Conservation (phyloP, 345 rosid species). For the Atalantia buxifolia region DNA sequence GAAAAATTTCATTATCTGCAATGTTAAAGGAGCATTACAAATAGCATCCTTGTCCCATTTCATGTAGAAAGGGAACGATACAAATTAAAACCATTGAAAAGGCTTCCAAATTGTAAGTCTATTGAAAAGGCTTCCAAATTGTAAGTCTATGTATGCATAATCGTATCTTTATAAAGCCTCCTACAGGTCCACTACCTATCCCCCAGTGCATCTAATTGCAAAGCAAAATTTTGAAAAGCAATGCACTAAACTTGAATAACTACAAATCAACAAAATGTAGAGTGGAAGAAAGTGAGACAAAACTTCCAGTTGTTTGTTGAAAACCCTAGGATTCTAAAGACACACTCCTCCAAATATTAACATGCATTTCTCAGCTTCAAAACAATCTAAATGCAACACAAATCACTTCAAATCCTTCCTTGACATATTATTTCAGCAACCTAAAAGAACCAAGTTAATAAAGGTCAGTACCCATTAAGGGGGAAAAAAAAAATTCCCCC, state of each 20-base stretch:
- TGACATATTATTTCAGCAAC: neutral
- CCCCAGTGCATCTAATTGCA: neutral
- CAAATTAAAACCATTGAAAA: neutral
- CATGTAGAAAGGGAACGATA: neutral
- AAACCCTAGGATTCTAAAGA: neutral
- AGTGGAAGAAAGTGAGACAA: neutral
- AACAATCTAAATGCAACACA: neutral
- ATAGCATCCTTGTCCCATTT: neutral
- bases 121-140: neutral
- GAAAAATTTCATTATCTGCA: neutral
- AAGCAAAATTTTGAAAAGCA: neutral
- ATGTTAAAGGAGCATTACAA: neutral
- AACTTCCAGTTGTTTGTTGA: neutral
- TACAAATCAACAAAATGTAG: neutral
- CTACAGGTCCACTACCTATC: neutral
- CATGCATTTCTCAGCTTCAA: neutral
- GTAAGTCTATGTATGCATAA: neutral
- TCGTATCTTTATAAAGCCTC: neutral
- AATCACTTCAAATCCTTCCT: neutral
- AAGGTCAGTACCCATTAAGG: neutral
- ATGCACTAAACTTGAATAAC: neutral
- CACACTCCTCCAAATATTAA: neutral
- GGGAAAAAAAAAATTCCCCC: too few relatives aligned
- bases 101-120: neutral
- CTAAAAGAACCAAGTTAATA: neutral